phyloP scores from a whole-genome alignment of 176 grass and related monocot species.

The Areca catechu region DNA sequence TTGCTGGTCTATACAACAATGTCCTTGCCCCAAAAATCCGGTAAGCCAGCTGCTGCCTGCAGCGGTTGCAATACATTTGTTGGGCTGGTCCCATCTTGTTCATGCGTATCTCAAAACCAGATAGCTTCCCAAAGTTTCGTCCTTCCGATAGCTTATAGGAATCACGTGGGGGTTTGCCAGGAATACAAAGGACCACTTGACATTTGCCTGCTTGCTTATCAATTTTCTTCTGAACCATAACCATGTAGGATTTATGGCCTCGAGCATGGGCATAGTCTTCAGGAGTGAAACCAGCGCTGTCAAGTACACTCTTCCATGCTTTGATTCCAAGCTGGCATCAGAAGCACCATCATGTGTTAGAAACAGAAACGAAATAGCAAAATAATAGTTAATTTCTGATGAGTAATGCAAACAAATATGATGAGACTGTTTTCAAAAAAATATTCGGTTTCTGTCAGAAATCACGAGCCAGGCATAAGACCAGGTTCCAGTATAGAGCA shows the following conservation, averaged over 20 bases:
- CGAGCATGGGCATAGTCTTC: slow-evolving; percentile 52
- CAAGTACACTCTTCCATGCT: slow-evolving; percentile 55
- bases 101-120: slow-evolving; percentile 40
- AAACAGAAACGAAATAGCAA: too few relatives aligned
- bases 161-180: slow-evolving; percentile 7
- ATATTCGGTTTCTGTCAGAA: too few relatives aligned
- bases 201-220: slow-evolving; percentile 25
- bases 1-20: slow-evolving; percentile 39
- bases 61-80: slow-evolving; percentile 33
- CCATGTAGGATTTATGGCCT: slow-evolving; percentile 47
- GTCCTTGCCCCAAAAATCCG: slow-evolving; percentile 23
- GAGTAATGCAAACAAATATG: too few relatives aligned
- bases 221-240: slow-evolving; percentile 71
- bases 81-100: slow-evolving; percentile 23
- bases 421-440: too few relatives aligned
- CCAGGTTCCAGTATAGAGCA: too few relatives aligned
- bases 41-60: slow-evolving; percentile 26
- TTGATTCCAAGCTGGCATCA: slow-evolving; percentile 50
- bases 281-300: slow-evolving; percentile 48
- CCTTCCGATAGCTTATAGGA: slow-evolving; percentile 15
- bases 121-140: slow-evolving; percentile 17
- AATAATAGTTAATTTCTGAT: too few relatives aligned
- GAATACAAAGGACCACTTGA: slow-evolving; percentile 29
- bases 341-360: too few relatives aligned
- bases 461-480: too few relatives aligned